Evolutionary conservation across 768 basidiomycete genomes (phyloP), one percentile per base, ranked within the genome.

Genomic region (Trametes punicea): DNA sequence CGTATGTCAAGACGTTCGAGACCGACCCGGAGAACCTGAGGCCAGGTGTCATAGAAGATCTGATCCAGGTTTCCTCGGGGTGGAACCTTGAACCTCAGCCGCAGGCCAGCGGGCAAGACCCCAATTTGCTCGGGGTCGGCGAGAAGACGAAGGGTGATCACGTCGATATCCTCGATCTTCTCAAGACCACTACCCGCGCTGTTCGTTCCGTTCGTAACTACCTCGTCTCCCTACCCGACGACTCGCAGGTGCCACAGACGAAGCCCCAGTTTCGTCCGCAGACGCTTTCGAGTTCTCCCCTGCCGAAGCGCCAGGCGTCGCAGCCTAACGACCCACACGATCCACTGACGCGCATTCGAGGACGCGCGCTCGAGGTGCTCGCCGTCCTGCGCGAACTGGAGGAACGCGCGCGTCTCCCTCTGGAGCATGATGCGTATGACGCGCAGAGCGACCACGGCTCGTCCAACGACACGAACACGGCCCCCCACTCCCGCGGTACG

Each of bases 161-260:
- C n/a, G 71, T 82, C 46, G 87, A 90, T 58, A 78, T 97, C 6
- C 78, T 95, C 8, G 76, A 75, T 4, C 74, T 85, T 4, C 81
- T 96, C 55, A 87, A 90, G 69, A 82, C 77, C 1, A 94, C 93
- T 0, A 93, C 92, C 6, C 80, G 79, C 36, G 84, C 89, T 4
- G 84, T 97, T 44, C 83, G 93, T 30, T 85, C 87, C 13, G 87
- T 91, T 29, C 81, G 93, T 11, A 90, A 90, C 67, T 94, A 93
- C 68, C 73, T 93, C 18, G 74, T 94, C 29, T 83, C 88, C 0
- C 81, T 94, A 13, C 92, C 91, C 0, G 85, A 92, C 65, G 88
- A 92, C 60, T 79, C 65, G 77, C 77, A 34, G 74, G 77, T 42
- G 74, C 62, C 71, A 1, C 60, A 62, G 27, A 58, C 20, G 29